Base-by-base conservation (phyloP, 164 flowering plant species). In the Saururus chinensis region DNA sequence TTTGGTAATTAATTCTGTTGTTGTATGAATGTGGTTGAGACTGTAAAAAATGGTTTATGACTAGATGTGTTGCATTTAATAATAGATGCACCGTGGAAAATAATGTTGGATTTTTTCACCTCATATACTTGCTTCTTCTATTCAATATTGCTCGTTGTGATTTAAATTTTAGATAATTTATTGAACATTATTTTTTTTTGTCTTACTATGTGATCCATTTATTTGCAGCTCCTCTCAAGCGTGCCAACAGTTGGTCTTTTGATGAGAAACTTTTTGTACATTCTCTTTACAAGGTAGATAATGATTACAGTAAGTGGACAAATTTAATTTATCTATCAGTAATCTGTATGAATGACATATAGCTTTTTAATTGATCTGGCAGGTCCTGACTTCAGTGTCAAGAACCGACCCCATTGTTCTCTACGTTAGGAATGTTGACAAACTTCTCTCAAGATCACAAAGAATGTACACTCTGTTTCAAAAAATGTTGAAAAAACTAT, bases 251-350 rank as follows among this genome's bases (percentile, higher is more conserved):
- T 74, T 90, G 87, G 97, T 66, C 88, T 53, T 88, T 93, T 73
- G 95, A 90, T 64, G 97, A 93, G 63, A 93, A 83, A 68, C 81
- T 85, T 73, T 73, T 93, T 55, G 69, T 93, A 56, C 97, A 88
- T 62, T 70, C 99, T 57, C 84, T 93, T 37, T 88, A 93, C 77
- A 90, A 76, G 95, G 99, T 63, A 12, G 14, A 19, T 20, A 9
- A 55, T 3, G 9, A 24, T 55, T 53, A 37, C 17, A 42, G 1
- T 42, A 42, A 42, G 5, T 4, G 12, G 49, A 42, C 49, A 42
- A 42, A 4, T 53, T 26, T 19, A 35, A 53, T 56, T 51, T 12
- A 37, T 59, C 19, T 57, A 17, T n/a, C 35, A 30, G 48, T 62
- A 30, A 40, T 61, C 30, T 9, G 51, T 57, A 19, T 7, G 19